Evolutionary conservation across 306 rosid species (phyloP).

Genomic region (Acacia confusa): DNA sequence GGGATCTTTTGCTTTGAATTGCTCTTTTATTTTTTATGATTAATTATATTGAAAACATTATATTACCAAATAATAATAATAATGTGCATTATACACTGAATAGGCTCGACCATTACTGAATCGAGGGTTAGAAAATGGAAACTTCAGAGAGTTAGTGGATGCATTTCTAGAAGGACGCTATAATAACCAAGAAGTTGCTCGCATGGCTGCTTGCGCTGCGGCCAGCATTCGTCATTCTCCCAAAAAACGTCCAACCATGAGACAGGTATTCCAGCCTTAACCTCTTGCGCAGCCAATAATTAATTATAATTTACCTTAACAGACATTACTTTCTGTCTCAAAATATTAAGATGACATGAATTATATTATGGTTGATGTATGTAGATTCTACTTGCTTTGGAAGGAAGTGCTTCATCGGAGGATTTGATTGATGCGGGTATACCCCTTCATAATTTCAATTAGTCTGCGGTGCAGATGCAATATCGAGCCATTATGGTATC

Average conservation of each 20-base stretch:
- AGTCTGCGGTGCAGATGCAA: neutral
- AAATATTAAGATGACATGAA: neutral
- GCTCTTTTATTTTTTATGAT: too few species aligned
- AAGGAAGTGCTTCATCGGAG: conserved; percentile 70
- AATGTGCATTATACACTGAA: too few species aligned
- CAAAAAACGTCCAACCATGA: conserved; percentile 78
- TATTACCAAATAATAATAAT: too few species aligned
- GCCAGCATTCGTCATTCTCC: conserved; percentile 88
- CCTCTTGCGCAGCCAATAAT: neutral
- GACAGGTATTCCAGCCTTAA: conserved; percentile 40
- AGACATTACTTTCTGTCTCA: neutral
- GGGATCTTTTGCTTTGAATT: too few species aligned
- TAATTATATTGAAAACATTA: neutral
- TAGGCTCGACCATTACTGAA: conserved; percentile 82
- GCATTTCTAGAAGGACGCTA: conserved; percentile 56
- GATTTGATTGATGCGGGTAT: conserved; percentile 64
- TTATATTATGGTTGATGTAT: neutral
- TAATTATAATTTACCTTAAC: neutral
- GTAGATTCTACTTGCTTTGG: conserved; percentile 74
- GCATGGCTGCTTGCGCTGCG: conserved; percentile 83
- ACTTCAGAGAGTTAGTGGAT: conserved; percentile 62
- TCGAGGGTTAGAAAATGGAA: conserved; percentile 58
- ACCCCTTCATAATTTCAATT: conserved; percentile 23
- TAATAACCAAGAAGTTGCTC: conserved; percentile 56
- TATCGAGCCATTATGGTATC: neutral